These are phyloP conservation scores for Botrytis deweyae DNA, from an alignment of 2,329 filamentous ascomycete species.

Conservation along the genomic window DNA sequence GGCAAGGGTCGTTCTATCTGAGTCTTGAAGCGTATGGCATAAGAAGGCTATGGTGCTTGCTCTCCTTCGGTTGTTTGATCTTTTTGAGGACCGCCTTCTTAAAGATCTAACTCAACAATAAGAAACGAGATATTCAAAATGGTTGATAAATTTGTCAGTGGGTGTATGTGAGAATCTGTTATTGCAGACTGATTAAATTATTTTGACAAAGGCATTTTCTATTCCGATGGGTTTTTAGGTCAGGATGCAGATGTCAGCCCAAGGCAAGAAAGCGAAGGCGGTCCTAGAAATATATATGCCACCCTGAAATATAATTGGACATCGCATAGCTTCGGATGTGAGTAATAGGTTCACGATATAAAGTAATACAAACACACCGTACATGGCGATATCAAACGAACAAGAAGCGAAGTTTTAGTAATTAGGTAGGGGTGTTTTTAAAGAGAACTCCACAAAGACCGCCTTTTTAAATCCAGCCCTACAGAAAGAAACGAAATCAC, in stretches of 20 bases:
- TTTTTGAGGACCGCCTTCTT: neutral
- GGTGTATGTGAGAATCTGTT: neutral
- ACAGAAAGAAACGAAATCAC: neutral
- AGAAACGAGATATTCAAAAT: neutral
- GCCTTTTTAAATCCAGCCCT: neutral
- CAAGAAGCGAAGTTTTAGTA: neutral
- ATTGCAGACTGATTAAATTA: neutral
- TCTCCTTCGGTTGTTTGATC: neutral
- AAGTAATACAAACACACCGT: neutral
- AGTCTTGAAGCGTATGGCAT: neutral
- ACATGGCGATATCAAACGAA: rapidly evolving
- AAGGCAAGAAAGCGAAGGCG: constrained; percentile 11
- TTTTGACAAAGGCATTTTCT: neutral
- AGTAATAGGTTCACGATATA: neutral
- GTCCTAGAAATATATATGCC: neutral
- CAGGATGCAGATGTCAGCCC: neutral
- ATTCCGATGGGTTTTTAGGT: neutral
- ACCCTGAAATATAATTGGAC: neutral
- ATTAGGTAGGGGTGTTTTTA: neutral
- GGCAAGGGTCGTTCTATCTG: neutral
- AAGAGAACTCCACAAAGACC: neutral
- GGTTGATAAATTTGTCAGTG: neutral
- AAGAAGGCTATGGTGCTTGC: neutral
- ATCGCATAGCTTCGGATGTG: neutral
- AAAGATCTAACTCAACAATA: neutral